Base-by-base conservation (phyloP, 345 rosid genomes). In the Camelina neglecta region DNA sequence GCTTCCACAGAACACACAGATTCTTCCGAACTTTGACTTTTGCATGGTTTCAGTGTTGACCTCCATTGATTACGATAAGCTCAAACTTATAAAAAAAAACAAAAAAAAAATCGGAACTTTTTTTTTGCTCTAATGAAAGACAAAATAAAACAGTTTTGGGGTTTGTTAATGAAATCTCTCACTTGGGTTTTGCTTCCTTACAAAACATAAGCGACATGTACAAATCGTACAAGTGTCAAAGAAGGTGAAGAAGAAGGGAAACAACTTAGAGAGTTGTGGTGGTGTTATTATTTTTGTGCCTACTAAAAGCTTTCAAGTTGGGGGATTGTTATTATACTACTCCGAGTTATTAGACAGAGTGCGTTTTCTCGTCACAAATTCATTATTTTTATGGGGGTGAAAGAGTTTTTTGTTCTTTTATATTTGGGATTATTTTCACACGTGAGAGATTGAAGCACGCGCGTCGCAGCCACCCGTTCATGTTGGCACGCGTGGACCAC, bases 1-100 rank as follows among this genome's bases (percentile, higher is more conserved):
- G 76, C 96, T 93, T 8, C 98, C 98, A 71, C 98, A 93, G 53
- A 93, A 93, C 10, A 93, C 97, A 75, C 98, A 93, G 23, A 86
- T 93, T 60, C 89, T 91, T 65, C 87, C 84, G 69, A 93, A 93
- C 60, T 55, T 79, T 8, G 78, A 79, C 66, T 73, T 79, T 62
- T 77, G 71, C 41, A 81, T 81, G 1, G 56, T 63, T 73, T 80
- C 83, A 83, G 75, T 79, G 39, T 65, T 71, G 29, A 81, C 65
- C 79, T 78, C 89, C 89, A 84, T 85, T 77, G 71, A 38, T 64
- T 11, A 60, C 20, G 42, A 35, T 26, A 20, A 66, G 24, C 38
- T 61, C 13, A 48, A 65, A 39, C 26, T 54, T 24, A 51, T 5
- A 2, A 51, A 67, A 75, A 50, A 26, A 33, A 18, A 24, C 3